phyloP scores from a whole-genome alignment of 2,329 filamentous ascomycete species.

The Karstenula rhodostoma region DNA sequence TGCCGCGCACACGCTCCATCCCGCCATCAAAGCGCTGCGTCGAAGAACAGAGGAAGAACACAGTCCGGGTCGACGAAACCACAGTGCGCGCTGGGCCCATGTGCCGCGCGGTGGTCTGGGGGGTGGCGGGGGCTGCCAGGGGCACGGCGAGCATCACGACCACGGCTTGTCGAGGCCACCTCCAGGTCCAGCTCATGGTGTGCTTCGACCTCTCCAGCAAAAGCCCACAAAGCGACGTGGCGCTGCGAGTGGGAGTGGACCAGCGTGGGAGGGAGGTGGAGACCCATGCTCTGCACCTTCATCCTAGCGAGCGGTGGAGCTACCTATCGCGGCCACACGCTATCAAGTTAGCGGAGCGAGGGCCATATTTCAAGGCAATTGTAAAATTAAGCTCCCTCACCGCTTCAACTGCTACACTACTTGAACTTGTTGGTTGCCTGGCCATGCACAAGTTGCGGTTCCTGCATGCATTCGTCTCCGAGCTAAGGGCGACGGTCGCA shows the following conservation, averaged over 20 bases:
- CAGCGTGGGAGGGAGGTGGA: slow-evolving; percentile 22
- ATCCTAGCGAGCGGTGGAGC: slow-evolving; percentile 31
- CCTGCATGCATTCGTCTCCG: slow-evolving; percentile 32
- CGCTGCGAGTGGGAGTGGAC: slow-evolving; percentile 20
- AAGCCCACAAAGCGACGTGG: background rate
- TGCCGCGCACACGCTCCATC: slow-evolving; percentile 29
- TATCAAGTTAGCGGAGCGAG: slow-evolving; percentile 25
- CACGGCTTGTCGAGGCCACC: background rate
- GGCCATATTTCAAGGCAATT: slow-evolving; percentile 24
- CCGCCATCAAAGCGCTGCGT: slow-evolving; percentile 30
- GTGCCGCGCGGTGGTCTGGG: slow-evolving; percentile 18
- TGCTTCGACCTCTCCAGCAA: slow-evolving; percentile 25
- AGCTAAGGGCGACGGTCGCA: slow-evolving; percentile 28
- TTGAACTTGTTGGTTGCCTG: slow-evolving; percentile 17
- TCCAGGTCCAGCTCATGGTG: slow-evolving; percentile 3
- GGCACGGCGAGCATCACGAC: slow-evolving; percentile 13
- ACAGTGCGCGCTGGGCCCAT: slow-evolving; percentile 10
- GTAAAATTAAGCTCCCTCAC: slow-evolving; percentile 30
- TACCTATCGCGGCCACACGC: slow-evolving; percentile 27
- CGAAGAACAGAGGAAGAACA: slow-evolving; percentile 24
- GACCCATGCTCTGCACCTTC: slow-evolving; percentile 30
- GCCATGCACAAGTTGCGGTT: slow-evolving; percentile 15
- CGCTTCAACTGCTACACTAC: slow-evolving; percentile 10
- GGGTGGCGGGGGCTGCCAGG: background rate
- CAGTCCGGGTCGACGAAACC: slow-evolving; percentile 12